Evolutionary conservation across 352 stramenopile species (phyloP).

Genomic region (Pythium dissotocum): DNA sequence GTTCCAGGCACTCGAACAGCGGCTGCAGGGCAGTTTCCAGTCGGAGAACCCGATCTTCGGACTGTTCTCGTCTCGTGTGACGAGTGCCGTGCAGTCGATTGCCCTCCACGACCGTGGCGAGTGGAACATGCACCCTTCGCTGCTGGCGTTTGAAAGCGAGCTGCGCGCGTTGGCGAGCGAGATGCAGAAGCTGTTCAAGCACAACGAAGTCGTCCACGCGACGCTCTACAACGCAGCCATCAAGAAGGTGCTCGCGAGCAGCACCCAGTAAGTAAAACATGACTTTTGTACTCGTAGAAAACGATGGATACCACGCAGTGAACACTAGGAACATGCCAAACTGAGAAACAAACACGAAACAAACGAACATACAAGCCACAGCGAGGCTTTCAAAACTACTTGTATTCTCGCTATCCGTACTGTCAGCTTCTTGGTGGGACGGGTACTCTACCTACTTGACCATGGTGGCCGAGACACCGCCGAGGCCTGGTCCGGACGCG

Average conservation of each 20-base stretch:
- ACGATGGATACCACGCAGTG: not conserved
- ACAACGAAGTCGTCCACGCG: conserved; percentile 70
- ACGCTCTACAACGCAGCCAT: conserved; percentile 55
- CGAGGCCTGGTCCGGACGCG: conserved; percentile 8
- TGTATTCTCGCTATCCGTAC: not conserved
- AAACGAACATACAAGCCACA: not conserved
- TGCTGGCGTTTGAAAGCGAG: conserved; percentile 49
- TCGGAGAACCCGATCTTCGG: conserved; percentile 55
- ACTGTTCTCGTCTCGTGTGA: conserved; percentile 52
- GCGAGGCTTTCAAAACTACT: not conserved
- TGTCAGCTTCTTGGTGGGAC: too few species aligned
- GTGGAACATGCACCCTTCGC: conserved; percentile 45
- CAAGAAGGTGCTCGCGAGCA: conserved; percentile 17
- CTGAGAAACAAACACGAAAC: not conserved
- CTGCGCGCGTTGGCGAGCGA: conserved; percentile 34
- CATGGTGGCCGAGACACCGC: conserved; percentile 16
- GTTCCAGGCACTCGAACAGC: conserved; percentile 41
- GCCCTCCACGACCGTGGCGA: conserved; percentile 24
- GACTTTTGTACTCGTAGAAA: not conserved
- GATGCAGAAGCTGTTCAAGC: conserved; percentile 50
- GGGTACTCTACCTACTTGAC: conserved; percentile 21
- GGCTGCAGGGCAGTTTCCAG: conserved; percentile 45
- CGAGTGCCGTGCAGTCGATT: conserved; percentile 31
- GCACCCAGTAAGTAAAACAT: not conserved
- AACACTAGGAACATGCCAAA: not conserved